Evolutionary conservation across 164 flowering plant genomes (phyloP).

Genomic region (Platanus orientalis): DNA sequence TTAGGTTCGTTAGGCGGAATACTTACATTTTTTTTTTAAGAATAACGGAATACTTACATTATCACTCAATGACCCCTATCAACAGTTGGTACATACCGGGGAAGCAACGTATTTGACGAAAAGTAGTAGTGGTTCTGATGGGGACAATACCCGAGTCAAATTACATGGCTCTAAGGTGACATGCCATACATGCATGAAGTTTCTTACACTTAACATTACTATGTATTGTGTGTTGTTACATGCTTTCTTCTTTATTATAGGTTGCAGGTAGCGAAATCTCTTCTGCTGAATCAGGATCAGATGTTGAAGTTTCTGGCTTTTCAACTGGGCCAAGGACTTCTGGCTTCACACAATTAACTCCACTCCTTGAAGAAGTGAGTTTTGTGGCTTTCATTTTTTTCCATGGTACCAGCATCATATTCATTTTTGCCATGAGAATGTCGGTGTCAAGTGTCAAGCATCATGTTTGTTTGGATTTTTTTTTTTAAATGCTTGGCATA

Average conservation of each 20-base stretch:
- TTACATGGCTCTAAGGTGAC: slow-evolving; percentile 39
- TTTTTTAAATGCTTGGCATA: not conserved
- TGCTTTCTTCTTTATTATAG: slow-evolving; percentile 24
- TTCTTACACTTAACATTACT: not conserved
- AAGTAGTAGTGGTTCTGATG: slow-evolving; percentile 30
- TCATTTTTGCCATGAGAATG: not conserved
- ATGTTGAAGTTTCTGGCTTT: slow-evolving; percentile 15
- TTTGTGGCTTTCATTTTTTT: not conserved
- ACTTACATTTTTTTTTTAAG: too few relatives aligned
- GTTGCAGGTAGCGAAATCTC: slow-evolving; percentile 24
- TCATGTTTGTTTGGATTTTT: not conserved
- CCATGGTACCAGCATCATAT: not conserved
- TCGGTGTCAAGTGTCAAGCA: not conserved
- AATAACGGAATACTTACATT: not conserved
- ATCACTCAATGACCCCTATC: not conserved
- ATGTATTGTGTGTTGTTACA: slow-evolving; percentile 2
- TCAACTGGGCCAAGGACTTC: slow-evolving; percentile 14
- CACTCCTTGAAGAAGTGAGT: slow-evolving; percentile 21
- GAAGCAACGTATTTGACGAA: slow-evolving; percentile 33
- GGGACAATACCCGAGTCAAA: slow-evolving; percentile 39
- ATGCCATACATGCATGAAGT: not conserved
- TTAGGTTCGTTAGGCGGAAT: too few relatives aligned
- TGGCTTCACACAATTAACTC: slow-evolving; percentile 11
- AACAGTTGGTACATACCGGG: slow-evolving; percentile 48
- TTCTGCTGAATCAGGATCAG: slow-evolving; percentile 29